Percentiles rank a stretch among this genome's conserved stretches.
Conservation (phyloP, 129 eudicot species). For the Tagetes patula region DNA sequence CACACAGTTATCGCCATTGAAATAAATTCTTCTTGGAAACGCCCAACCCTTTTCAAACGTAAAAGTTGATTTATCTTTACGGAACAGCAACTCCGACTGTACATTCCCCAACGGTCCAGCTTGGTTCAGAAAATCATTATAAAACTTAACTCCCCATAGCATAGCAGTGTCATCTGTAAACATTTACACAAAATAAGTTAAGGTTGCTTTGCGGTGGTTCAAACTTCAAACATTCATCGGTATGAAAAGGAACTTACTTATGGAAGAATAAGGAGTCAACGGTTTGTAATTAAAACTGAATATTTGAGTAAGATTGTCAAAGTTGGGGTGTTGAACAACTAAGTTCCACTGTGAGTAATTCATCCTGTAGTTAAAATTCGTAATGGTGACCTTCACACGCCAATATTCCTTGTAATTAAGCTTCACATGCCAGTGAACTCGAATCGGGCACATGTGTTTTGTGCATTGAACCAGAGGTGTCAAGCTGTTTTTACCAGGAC, state of each 20-base stretch:
- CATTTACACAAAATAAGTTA: conserved; percentile 5
- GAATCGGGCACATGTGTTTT: conserved; percentile 91
- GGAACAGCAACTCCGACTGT: conserved; percentile 88
- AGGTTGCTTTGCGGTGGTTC: neutral
- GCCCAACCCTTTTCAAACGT: conserved; percentile 98
- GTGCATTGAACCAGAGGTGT: conserved; percentile 92
- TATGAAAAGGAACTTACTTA: conserved; percentile 56
- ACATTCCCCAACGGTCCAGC: conserved; percentile 92
- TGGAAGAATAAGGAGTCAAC: conserved; percentile 66
- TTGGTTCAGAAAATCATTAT: conserved; percentile 79
- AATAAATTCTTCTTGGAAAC: conserved; percentile 83
- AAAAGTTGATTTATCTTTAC: conserved; percentile 68
- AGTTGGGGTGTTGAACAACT: conserved; percentile 91
- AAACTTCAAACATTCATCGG: neutral
- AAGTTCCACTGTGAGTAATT: conserved; percentile 89
- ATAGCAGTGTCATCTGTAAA: conserved; percentile 93
- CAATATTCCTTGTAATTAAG: conserved; percentile 94
- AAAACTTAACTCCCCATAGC: conserved; percentile 91
- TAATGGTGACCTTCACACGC: conserved; percentile 90
- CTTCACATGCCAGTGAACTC: conserved; percentile 98
- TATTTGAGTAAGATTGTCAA: conserved; percentile 75
- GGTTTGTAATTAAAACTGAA: conserved; percentile 96
- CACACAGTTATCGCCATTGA: conserved; percentile 95
- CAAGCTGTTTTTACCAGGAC: conserved; percentile 49
- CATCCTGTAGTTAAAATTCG: conserved; percentile 92